A percentile compares a stretch with the other conserved stretches of the same genome.
Conservation (phyloP, 371 early-diverging fungal genomes). For the Haplosporangium sp. region DNA sequence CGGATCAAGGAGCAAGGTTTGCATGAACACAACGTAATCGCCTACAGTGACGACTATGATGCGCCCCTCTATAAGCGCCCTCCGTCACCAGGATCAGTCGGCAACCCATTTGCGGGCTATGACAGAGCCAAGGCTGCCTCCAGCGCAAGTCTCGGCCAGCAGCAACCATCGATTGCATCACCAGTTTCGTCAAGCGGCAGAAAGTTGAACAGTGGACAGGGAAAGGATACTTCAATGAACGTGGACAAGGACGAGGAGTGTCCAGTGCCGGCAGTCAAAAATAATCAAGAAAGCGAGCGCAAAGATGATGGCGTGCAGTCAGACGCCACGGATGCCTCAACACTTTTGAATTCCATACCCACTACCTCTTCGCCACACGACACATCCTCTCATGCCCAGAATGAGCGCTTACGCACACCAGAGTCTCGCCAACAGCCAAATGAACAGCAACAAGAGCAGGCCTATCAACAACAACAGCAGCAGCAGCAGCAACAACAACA, state of each 20-base stretch:
- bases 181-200: not conserved
- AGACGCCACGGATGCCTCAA: too few species aligned
- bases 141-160: slow-evolving; percentile 20
- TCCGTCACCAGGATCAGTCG: slow-evolving; percentile 1
- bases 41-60: slow-evolving; percentile 47
- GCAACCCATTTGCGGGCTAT: slow-evolving; percentile 46
- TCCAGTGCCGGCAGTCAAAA: too few species aligned
- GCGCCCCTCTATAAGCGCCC: slow-evolving; percentile 44
- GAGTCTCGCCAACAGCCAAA: too few species aligned
- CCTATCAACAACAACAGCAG: not conserved
- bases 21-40: slow-evolving; percentile 34
- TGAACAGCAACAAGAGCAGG: too few species aligned
- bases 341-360: too few species aligned
- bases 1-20: slow-evolving; percentile 48
- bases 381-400: too few species aligned
- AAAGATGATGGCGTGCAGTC: too few species aligned
- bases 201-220: not conserved
- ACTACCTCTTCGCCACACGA: too few species aligned
- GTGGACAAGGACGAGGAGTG: too few species aligned
- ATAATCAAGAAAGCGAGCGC: too few species aligned
- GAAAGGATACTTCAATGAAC: not conserved
- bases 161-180: not conserved
- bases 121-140: slow-evolving; percentile 42
- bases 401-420: too few species aligned
- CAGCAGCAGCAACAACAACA: slow-evolving; percentile 2